Conservation (phyloP, 495 filamentous ascomycete species). For the Neurospora hispaniola region DNA sequence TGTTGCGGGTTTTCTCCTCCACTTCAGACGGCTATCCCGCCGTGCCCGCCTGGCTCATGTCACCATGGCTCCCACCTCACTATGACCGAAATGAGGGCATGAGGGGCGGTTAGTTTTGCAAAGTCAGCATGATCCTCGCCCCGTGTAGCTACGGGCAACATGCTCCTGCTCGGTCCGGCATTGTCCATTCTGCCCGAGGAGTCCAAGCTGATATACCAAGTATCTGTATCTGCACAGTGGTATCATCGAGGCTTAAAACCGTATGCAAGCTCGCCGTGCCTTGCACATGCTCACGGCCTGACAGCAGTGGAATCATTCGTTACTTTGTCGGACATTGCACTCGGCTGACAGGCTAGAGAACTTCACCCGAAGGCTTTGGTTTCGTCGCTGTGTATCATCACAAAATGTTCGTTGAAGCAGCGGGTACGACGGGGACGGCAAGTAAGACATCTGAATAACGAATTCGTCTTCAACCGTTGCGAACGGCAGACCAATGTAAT, state of each 20-base stretch:
- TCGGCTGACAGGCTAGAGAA: not conserved
- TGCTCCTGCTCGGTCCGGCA: not conserved
- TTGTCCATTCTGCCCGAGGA: not conserved
- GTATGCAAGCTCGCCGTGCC: not conserved
- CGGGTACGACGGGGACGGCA: not conserved
- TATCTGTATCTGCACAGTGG: not conserved
- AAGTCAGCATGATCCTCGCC: not conserved
- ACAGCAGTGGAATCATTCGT: not conserved
- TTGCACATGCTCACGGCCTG: not conserved
- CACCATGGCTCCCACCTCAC: not conserved
- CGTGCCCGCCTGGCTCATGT: not conserved
- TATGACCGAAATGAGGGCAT: not conserved
- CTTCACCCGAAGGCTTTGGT: not conserved
- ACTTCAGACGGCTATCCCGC: not conserved
- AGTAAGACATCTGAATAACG: not conserved
- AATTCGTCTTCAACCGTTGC: not conserved
- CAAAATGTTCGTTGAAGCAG: not conserved
- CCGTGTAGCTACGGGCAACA: not conserved
- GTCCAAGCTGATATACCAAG: not conserved
- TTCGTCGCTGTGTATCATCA: not conserved
- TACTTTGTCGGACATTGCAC: not conserved
- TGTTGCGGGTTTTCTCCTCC: not conserved
- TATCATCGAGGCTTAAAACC: not conserved
- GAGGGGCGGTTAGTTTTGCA: not conserved
- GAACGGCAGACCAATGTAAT: not conserved